Evolutionary conservation across 108 stramenopile species (phyloP), one percentile per base, ranked within the genome.

Genomic region (Stephanodiscus triporus): DNA sequence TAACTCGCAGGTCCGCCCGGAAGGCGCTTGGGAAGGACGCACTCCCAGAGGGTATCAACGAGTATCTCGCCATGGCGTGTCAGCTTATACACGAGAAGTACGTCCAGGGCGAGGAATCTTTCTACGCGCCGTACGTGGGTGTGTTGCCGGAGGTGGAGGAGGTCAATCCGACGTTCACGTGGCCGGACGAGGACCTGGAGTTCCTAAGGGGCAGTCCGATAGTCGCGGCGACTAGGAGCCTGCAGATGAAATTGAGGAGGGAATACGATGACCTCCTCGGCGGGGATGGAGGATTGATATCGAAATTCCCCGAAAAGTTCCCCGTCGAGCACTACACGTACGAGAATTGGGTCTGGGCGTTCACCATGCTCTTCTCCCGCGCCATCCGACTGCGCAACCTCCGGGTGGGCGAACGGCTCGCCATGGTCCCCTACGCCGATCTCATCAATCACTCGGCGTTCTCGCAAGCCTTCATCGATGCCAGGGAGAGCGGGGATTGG

Each of bases 391-490:
- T 95, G 32, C 80, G 91, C 24, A 91, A 84, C 76, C 66, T 91
- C 26, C 75, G 78, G 47, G 80, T 84, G 42, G 97, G 95, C 10
- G 96, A 97, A 71, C 77, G 91, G 27, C 66, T 97, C 19, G 95
- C 96, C 8, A 72, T 98, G 84, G 96, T 96, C 11, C 97, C 97
- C 7, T 98, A 98, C 78, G 96, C 95, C 17, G 97, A 98, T 80
- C 75, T 98, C 30, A 96, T 98, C 75, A 98, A 98, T 72, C 97
- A 98, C 74, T 96, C 94, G 62, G 95, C 97, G 1, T 98, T 92
- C 77, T 94, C 92, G 0, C 80, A 85, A 55, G 85, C 91, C 3
- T 96, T 88, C 71, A 87, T 96, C 54, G 91, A 93, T 69, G 92
- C 91, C 2, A 70, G 92, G 59, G 86, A 91, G 63, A 74, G 59